phyloP scores from a whole-genome alignment of 805 yeast genomes.

The Candida sakaeoensis region DNA sequence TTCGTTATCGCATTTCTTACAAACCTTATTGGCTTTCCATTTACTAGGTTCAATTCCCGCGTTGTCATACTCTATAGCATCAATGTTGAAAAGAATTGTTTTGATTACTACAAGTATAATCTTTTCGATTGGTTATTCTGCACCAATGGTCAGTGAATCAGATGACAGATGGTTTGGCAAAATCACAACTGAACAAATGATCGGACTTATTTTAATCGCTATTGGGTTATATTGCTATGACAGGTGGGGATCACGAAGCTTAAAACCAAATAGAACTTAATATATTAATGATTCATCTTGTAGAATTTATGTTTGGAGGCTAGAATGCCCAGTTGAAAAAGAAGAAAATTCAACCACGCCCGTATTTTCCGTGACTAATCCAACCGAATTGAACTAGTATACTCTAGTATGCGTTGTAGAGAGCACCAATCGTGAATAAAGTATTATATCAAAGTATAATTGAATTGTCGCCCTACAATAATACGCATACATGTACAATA shows the following conservation, averaged over 20 bases:
- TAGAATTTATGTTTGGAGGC: slow-evolving; percentile 33
- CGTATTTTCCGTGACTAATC: slow-evolving; percentile 40
- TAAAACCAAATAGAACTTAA: slow-evolving; percentile 12
- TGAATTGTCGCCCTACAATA: slow-evolving; percentile 45
- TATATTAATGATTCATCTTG: not conserved
- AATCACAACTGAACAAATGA: slow-evolving; percentile 43
- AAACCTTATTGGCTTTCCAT: slow-evolving; percentile 78
- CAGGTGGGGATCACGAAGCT: slow-evolving; percentile 48
- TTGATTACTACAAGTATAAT: slow-evolving; percentile 72
- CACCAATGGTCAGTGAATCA: slow-evolving; percentile 8
- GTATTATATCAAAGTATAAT: slow-evolving; percentile 10
- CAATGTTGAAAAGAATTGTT: slow-evolving; percentile 83
- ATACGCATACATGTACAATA: slow-evolving; percentile 47
- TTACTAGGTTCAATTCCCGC: slow-evolving; percentile 79
- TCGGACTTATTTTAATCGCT: slow-evolving; percentile 50
- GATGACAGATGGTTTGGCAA: slow-evolving; percentile 24
- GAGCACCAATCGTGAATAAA: slow-evolving; percentile 40
- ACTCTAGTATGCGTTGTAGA: slow-evolving; percentile 50
- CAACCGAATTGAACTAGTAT: slow-evolving; percentile 26
- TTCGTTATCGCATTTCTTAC: slow-evolving; percentile 75
- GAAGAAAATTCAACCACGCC: slow-evolving; percentile 27
- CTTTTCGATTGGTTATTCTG: slow-evolving; percentile 37
- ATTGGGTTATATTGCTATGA: slow-evolving; percentile 62
- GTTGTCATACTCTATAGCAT: slow-evolving; percentile 80
- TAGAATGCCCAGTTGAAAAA: slow-evolving; percentile 34